Conservation (phyloP, 306 rosid species). For the Castanospermum australe region DNA sequence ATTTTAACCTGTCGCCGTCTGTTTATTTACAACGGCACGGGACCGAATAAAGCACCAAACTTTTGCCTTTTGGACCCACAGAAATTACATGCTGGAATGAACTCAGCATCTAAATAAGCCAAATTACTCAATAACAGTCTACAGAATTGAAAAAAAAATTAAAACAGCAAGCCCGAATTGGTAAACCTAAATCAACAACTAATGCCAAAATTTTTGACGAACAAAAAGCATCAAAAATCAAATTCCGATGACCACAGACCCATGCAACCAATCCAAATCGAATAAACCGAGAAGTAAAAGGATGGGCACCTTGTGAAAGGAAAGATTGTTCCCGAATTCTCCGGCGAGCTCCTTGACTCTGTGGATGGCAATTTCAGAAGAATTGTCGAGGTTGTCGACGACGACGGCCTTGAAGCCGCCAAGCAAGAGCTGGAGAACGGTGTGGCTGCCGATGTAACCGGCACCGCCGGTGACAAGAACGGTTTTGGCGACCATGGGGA, state of each 20-base stretch:
- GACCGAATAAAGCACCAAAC: background rate
- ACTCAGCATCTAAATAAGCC: background rate
- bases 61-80: background rate
- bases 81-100: background rate
- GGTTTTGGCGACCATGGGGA: conserved; percentile 42
- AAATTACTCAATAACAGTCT: background rate
- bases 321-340: conserved; percentile 70
- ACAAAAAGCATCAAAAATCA: background rate
- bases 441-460: conserved; percentile 93
- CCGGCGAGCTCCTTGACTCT: conserved; percentile 82
- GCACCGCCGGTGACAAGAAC: conserved; percentile 95
- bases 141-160: conserved; percentile 7
- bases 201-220: background rate
- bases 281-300: background rate
- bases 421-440: conserved; percentile 84
- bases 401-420: conserved; percentile 74
- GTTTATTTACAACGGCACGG: background rate
- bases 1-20: background rate
- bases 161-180: background rate
- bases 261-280: background rate
- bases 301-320: conserved; percentile 67
- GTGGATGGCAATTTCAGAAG: conserved; percentile 57
- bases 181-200: conserved; percentile 26
- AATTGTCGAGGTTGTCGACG: conserved; percentile 85
- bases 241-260: background rate